Conservation (phyloP, 1,284 basidiomycete genomes). For the Microbotryomycetes sp. region DNA sequence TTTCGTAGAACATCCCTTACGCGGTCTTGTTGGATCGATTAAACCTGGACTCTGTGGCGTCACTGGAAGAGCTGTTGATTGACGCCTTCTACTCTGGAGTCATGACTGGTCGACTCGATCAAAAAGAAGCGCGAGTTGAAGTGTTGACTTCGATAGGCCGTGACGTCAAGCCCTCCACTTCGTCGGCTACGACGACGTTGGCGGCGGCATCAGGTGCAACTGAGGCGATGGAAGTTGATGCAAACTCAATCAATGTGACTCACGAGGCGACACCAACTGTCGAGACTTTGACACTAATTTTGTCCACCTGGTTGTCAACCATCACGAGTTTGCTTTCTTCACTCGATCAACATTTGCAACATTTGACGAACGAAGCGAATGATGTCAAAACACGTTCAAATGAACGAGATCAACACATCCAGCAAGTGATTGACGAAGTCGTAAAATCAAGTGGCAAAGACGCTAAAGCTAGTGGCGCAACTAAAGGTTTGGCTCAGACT, state of each 20-base stretch:
- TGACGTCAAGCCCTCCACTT: constrained; percentile 51
- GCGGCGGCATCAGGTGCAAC: not conserved
- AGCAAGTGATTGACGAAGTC: constrained; percentile 44
- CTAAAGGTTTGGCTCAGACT: no score
- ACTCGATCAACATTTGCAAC: constrained; percentile 18
- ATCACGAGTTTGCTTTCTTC: constrained; percentile 16
- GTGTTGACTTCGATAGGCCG: constrained; percentile 86
- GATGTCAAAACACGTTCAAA: constrained; percentile 31
- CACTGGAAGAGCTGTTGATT: constrained; percentile 91
- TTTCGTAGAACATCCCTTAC: constrained; percentile 67
- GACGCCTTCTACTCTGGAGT: constrained; percentile 87
- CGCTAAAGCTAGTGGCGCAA: no score
- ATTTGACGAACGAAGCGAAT: constrained; percentile 5
- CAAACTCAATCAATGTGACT: no score
- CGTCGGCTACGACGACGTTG: not conserved
- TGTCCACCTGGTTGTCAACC: constrained; percentile 7
- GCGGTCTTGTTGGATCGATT: constrained; percentile 58
- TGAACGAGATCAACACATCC: constrained; percentile 55
- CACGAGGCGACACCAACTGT: constrained; percentile 1
- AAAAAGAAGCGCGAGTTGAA: constrained; percentile 75
- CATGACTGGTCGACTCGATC: constrained; percentile 82
- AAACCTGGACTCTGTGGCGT: constrained; percentile 65
- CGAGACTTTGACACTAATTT: constrained; percentile 4
- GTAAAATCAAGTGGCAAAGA: not conserved
- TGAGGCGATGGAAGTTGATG: not conserved